Evolutionary conservation across 2,329 filamentous ascomycete species (phyloP).

Genomic region (Cercospora sesami): DNA sequence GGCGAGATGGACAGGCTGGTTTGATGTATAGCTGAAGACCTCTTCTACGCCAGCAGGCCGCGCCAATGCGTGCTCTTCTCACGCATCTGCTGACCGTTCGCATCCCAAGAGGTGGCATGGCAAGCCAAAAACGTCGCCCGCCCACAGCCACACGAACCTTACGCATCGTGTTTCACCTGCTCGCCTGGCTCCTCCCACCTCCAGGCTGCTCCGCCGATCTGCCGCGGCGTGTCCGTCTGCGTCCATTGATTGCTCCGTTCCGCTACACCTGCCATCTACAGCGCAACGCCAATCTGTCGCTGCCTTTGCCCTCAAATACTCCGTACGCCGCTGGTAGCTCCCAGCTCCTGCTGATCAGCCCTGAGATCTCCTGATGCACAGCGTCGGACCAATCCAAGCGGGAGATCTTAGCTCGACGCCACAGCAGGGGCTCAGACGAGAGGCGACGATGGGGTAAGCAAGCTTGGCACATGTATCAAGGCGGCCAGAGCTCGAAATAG

Average conservation of each 20-base stretch:
- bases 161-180: constrained; percentile 3
- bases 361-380: neutral
- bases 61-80: neutral
- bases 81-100: constrained; percentile 6
- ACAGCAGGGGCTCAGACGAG: neutral
- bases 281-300: neutral
- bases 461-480: neutral
- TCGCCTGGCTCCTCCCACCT: neutral
- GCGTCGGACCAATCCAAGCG: neutral
- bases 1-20: neutral
- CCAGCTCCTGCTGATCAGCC: neutral
- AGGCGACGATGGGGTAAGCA: neutral
- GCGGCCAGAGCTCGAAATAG: constrained; percentile 7
- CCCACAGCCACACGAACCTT: constrained; percentile 12
- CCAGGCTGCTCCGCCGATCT: constrained; percentile 6
- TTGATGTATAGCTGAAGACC: neutral
- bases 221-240: neutral
- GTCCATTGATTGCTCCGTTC: neutral
- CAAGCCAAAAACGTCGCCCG: constrained; percentile 7
- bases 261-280: neutral
- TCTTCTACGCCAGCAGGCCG: neutral
- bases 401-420: neutral
- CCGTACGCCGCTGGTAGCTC: neutral
- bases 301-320: neutral
- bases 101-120: neutral